Evolutionary conservation across 1,284 basidiomycete species (phyloP).

Genomic region (Neonothopanus nambi): DNA sequence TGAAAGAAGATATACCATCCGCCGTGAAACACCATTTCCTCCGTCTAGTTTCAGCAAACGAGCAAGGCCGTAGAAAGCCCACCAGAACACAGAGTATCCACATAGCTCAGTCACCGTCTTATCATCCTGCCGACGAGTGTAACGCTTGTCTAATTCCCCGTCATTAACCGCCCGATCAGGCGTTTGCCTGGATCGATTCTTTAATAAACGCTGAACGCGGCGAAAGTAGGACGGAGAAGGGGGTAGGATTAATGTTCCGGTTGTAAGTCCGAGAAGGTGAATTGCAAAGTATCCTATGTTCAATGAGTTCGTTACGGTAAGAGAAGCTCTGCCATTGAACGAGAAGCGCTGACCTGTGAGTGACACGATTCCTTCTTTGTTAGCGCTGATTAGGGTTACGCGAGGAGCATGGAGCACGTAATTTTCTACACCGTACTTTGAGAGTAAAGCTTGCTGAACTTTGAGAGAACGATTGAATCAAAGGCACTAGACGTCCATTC

Average conservation of each 20-base stretch:
- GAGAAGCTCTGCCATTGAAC: neutral
- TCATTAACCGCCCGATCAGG: neutral
- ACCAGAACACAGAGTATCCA: constrained; percentile 80
- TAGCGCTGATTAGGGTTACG: constrained; percentile 67
- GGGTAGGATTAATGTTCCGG: constrained; percentile 81
- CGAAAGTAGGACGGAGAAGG: constrained; percentile 74
- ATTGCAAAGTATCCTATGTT: constrained; percentile 86
- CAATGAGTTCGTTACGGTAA: neutral
- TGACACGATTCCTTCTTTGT: constrained; percentile 91
- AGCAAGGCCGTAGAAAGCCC: constrained; percentile 56
- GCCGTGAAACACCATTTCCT: constrained; percentile 62
- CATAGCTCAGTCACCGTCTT: constrained; percentile 77
- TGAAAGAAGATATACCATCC: constrained; percentile 57
- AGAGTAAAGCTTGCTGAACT: constrained; percentile 76
- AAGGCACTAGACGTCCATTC: neutral
- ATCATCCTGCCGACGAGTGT: constrained; percentile 51
- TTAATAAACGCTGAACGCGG: constrained; percentile 37
- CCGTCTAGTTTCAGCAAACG: constrained; percentile 39
- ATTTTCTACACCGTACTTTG: constrained; percentile 51
- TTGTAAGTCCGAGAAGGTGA: constrained; percentile 83
- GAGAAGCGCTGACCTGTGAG: constrained; percentile 57
- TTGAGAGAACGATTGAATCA: neutral
- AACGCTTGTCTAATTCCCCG: constrained; percentile 1
- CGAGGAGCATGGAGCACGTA: constrained; percentile 72
- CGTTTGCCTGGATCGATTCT: neutral